Conservation (phyloP, 2,329 filamentous ascomycete genomes). For the Sporothrix protearum region DNA sequence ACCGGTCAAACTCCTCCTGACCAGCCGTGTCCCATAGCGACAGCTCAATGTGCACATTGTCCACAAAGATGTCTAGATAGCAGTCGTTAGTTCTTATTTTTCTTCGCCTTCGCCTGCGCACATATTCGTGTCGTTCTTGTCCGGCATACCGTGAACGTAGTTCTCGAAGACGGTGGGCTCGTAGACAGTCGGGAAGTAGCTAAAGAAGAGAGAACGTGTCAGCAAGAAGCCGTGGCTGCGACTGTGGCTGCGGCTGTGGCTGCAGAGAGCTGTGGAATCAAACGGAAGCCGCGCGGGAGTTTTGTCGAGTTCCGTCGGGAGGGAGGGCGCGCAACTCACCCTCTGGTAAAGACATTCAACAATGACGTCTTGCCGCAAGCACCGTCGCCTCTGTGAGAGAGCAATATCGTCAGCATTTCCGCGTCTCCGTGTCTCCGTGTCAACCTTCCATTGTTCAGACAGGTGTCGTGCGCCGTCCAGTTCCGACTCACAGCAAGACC, state of each 20-base stretch:
- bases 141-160: conserved; percentile 84
- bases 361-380: conserved; percentile 96
- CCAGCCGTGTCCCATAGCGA: conserved; percentile 98
- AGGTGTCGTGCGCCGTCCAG: conserved; percentile 2
- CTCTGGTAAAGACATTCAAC: conserved; percentile 97
- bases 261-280: background rate
- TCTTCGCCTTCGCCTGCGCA: background rate
- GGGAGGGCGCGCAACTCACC: conserved; percentile 52
- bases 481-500: conserved; percentile 70
- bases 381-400: conserved; percentile 71
- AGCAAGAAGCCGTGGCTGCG: conserved; percentile 1
- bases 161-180: conserved; percentile 99
- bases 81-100: conserved; percentile 37
- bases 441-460: too few species aligned
- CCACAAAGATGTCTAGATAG: conserved; percentile 80
- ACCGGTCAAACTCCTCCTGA: conserved; percentile 96
- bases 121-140: background rate
- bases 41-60: conserved; percentile 93
- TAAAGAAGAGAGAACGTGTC: conserved; percentile 38
- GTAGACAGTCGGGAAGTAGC: conserved; percentile 97
- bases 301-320: too few species aligned
- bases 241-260: background rate
- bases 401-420: background rate
- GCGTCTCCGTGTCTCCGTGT: too few species aligned
- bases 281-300: background rate